Percentiles rank a stretch among this genome's conserved stretches.
These are phyloP conservation scores for Pseudonectria foliicola DNA, from an alignment of 2,329 filamentous ascomycete species.

Conservation along the genomic window DNA sequence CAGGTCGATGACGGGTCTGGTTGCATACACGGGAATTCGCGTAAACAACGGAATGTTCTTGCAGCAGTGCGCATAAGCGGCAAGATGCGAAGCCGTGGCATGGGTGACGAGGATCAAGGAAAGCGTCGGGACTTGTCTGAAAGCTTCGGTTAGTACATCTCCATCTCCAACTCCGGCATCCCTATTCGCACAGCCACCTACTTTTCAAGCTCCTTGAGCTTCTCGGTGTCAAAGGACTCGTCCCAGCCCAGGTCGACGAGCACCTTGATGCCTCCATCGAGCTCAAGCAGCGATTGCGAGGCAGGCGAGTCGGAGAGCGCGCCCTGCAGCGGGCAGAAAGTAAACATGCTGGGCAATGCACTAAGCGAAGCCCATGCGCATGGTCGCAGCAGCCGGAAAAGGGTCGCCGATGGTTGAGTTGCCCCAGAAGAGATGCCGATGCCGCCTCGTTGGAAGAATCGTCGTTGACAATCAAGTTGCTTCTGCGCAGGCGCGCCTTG, in stretches of 20 bases:
- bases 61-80: slow-evolving; percentile 93
- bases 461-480: no score
- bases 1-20: slow-evolving; percentile 84
- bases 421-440: no score
- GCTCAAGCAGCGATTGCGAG: slow-evolving; percentile 90
- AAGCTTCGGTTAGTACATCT: slow-evolving; percentile 14
- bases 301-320: slow-evolving; percentile 81
- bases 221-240: slow-evolving; percentile 74
- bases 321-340: slow-evolving; percentile 85
- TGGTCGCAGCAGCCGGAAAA: slow-evolving; percentile 5
- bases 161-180: not conserved
- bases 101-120: slow-evolving; percentile 93
- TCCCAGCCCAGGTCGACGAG: slow-evolving; percentile 96
- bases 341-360: slow-evolving; percentile 65
- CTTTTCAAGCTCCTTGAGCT: slow-evolving; percentile 86
- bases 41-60: slow-evolving; percentile 90
- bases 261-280: slow-evolving; percentile 94
- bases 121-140: slow-evolving; percentile 79
- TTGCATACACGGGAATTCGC: slow-evolving; percentile 90
- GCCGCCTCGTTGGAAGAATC: no score
- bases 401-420: no score
- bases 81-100: slow-evolving; percentile 83
- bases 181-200: slow-evolving; percentile 39
- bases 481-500: no score
- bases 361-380: slow-evolving; percentile 15